Conservation (phyloP, 306 rosid genomes). For the Corylus heterophylla region DNA sequence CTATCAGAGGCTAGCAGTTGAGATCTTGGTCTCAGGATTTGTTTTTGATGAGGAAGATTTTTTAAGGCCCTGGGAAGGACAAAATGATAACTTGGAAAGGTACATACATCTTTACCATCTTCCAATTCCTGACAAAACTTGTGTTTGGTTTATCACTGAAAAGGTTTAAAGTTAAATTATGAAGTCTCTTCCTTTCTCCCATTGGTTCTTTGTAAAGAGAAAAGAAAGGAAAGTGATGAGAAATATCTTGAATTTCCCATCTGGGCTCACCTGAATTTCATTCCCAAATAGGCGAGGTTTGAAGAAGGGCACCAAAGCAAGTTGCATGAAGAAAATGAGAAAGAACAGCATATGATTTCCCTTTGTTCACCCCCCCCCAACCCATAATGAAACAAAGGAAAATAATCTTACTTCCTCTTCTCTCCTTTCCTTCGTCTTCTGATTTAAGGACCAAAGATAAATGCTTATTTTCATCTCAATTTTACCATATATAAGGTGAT, state of each 20-base stretch:
- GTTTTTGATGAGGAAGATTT: constrained; percentile 77
- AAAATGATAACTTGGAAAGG: constrained; percentile 69
- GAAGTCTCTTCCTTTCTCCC: background rate
- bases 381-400: background rate
- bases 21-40: constrained; percentile 79
- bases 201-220: background rate
- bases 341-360: background rate
- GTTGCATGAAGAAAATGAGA: too few species aligned
- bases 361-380: background rate
- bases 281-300: background rate
- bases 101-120: constrained; percentile 28
- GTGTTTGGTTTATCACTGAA: background rate
- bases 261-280: background rate
- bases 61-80: constrained; percentile 80
- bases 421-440: background rate
- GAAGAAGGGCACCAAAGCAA: background rate
- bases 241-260: background rate
- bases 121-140: constrained; percentile 13
- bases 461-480: background rate
- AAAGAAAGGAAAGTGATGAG: background rate
- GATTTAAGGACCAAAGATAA: background rate
- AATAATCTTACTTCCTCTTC: background rate
- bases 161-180: background rate
- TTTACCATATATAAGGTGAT: background rate
- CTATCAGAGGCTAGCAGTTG: constrained; percentile 77